Evolutionary conservation across 2,329 filamentous ascomycete genomes (phyloP), one percentile per base, ranked within the genome.

Genomic region (Scedosporium apiospermum): DNA sequence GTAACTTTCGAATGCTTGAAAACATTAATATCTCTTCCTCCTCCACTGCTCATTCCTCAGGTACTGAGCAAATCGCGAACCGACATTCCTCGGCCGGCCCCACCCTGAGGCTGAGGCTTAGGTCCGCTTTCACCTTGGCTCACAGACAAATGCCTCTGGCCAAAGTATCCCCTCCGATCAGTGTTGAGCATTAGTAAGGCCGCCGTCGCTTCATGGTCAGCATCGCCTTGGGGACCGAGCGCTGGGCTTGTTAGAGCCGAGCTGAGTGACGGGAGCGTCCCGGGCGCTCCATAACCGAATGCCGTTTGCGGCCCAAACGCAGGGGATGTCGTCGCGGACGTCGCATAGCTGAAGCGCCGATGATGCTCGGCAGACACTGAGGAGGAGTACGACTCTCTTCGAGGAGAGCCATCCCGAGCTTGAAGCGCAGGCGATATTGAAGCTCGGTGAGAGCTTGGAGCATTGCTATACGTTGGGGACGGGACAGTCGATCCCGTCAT

Each of bases 101-200:
- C 62, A 18, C 46, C 44, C 55, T 46, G 69, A 72, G 84, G 81
- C 55, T 46, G 69, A 72, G 84, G 81, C 61, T 76, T 77, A 4
- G 84, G 81, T 70, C 80, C 84, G 77, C 83, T 82, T 2, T 80
- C 78, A 10, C 46, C 49, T 57, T 51, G 57, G 59, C 10, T 61
- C 63, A 16, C 65, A 63, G n/a, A 62, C 57, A 10, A n/a, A 26
- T 46, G 53, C 7, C 18, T 59, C 49, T 62, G 62, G 34, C 58
- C 38, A 21, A 58, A 9, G 75, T 77, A 44, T 79, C 80, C 60
- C 42, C 90, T 81, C 49, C 90, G 83, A 71, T 95, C 91, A 62
- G 81, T 86, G 67, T 93, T 96, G 64, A 97, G 78, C 92, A 96
- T 96, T 72, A 96, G 75, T 67, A 96, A 73, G 3, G 92, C 93